Percentiles rank a stretch among this genome's conserved stretches.
These are phyloP conservation scores for Fraxinus platypoda DNA, from an alignment of 305 asterid species.

Conservation along the genomic window DNA sequence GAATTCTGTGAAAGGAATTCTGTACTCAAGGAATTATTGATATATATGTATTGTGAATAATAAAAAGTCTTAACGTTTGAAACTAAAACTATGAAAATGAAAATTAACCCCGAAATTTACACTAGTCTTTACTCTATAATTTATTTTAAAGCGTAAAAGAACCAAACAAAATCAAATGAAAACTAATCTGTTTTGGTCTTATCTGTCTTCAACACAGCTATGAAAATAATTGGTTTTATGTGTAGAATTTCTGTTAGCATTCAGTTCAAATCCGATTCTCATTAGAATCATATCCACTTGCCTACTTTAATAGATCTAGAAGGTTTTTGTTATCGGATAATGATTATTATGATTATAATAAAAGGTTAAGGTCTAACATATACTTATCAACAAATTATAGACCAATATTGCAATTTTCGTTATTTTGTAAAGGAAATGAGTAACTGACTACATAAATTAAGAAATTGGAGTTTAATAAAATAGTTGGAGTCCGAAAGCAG, in stretches of 20 bases:
- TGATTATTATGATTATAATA: not conserved
- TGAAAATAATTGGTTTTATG: too few species aligned
- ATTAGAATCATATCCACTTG: not conserved
- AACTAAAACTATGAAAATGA: too few species aligned
- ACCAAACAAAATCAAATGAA: not conserved
- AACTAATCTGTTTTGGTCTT: too few species aligned
- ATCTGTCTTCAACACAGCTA: too few species aligned
- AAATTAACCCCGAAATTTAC: too few species aligned
- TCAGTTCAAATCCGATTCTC: not conserved
- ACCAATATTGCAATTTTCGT: not conserved
- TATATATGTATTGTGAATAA: too few species aligned
- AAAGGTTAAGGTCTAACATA: not conserved
- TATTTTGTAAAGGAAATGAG: not conserved
- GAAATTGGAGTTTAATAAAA: constrained; percentile 31
- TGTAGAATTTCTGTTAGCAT: not conserved
- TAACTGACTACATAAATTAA: not conserved
- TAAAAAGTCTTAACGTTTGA: too few species aligned
- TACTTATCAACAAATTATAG: not conserved
- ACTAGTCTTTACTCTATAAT: too few species aligned
- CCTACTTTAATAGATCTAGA: not conserved
- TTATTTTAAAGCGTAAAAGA: too few species aligned
- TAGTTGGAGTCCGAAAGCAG: constrained; percentile 33
- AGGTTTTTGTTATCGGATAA: not conserved
- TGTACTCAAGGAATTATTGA: too few species aligned
- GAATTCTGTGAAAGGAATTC: too few species aligned